These are phyloP conservation scores for Digitaria exilis DNA, from an alignment of 202 grass and related monocot genomes.

Conservation along the genomic window DNA sequence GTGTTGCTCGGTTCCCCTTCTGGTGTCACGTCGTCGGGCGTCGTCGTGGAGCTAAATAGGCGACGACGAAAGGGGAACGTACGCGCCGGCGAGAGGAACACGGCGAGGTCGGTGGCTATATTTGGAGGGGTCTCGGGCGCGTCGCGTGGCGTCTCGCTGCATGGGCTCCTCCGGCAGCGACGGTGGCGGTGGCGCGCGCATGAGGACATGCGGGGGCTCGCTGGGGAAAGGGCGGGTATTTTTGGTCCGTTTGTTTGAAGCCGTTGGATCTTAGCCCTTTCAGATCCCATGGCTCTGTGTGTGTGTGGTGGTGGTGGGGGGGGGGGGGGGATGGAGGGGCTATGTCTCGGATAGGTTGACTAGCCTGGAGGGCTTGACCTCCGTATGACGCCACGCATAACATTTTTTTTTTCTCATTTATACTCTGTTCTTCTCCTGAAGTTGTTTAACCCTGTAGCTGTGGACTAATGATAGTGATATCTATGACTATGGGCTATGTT, in stretches of 20 bases:
- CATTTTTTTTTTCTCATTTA: background rate
- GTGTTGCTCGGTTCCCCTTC: background rate
- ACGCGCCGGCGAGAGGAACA: constrained; percentile 33
- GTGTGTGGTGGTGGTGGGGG: too few relatives aligned
- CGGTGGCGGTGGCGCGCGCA: constrained; percentile 23
- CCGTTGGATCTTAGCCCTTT: background rate
- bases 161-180: background rate
- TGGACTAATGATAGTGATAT: background rate
- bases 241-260: constrained; percentile 30
- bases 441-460: background rate
- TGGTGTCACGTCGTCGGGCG: background rate
- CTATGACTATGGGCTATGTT: background rate
- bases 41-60: constrained; percentile 18
- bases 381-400: background rate
- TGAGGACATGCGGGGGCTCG: constrained; percentile 4
- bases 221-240: constrained; percentile 12
- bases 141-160: background rate
- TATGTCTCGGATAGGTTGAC: background rate
- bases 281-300: background rate
- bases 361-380: background rate
- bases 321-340: too few relatives aligned
- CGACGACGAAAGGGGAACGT: background rate
- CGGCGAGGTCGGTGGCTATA: constrained; percentile 53
- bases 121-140: background rate
- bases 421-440: background rate